Evolutionary conservation across 106 monocot species (phyloP).

Genomic region (Allium sativum): DNA sequence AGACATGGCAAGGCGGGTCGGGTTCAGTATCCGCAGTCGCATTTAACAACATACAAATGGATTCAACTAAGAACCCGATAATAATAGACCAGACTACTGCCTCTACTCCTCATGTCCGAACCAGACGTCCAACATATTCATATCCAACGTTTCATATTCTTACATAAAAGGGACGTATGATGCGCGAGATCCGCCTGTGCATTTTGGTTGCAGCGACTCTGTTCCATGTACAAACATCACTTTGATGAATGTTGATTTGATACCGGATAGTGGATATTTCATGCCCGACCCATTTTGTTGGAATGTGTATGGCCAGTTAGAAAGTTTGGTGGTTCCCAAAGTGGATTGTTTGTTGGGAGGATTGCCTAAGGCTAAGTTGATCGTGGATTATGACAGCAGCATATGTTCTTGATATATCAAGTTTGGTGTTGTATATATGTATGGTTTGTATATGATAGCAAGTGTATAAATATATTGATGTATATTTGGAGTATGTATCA

Average conservation of each 20-base stretch:
- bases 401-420: slow-evolving; percentile 22
- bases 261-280: slow-evolving; percentile 43
- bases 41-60: slow-evolving; percentile 72
- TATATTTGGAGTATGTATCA: too few species aligned
- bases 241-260: slow-evolving; percentile 51
- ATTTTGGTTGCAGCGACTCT: slow-evolving; percentile 81
- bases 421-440: too few species aligned
- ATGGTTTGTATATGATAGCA: too few species aligned
- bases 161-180: slow-evolving; percentile 83
- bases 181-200: slow-evolving; percentile 51
- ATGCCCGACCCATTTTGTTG: slow-evolving; percentile 70
- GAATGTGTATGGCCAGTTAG: slow-evolving; percentile 55
- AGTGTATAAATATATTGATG: too few species aligned
- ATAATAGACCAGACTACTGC: slow-evolving; percentile 96
- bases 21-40: slow-evolving; percentile 64
- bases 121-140: slow-evolving; percentile 46
- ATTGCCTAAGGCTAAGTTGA: slow-evolving; percentile 28
- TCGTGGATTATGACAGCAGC: slow-evolving; percentile 28
- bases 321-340: slow-evolving; percentile 52
- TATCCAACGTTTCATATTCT: slow-evolving; percentile 45
- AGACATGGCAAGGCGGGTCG: slow-evolving; percentile 92
- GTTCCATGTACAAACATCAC: slow-evolving; percentile 88
- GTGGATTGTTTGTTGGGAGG: slow-evolving; percentile 57
- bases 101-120: slow-evolving; percentile 41
- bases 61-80: slow-evolving; percentile 76